Evolutionary conservation across 345 rosid species (phyloP).

Genomic region (Alliaria petiolata): DNA sequence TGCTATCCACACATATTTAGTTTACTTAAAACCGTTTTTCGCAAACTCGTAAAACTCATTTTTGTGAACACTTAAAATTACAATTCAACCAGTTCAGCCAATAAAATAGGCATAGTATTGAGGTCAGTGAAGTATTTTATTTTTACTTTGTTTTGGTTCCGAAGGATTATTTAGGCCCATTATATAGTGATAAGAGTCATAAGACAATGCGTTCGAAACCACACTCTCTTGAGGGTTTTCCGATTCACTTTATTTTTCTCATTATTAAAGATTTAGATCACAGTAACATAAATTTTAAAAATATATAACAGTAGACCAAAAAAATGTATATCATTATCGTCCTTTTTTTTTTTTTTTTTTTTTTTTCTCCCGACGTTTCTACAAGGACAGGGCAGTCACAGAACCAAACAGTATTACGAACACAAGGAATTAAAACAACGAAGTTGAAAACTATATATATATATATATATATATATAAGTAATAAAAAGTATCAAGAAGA

Average conservation of each 20-base stretch:
- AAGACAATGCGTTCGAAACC: background rate
- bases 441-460: slow-evolving; percentile 5
- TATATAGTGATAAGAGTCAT: no score
- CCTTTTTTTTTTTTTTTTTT: no score
- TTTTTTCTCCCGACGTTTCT: background rate
- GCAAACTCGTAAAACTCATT: no score
- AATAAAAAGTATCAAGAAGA: background rate
- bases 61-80: no score
- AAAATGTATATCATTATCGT: background rate
- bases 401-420: background rate
- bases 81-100: no score
- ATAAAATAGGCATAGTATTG: no score
- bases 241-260: background rate
- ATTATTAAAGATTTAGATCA: background rate
- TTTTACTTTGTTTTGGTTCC: no score
- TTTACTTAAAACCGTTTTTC: no score
- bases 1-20: no score
- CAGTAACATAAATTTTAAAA: background rate
- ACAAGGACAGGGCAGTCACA: background rate
- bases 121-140: no score
- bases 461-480: background rate
- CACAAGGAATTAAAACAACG: background rate
- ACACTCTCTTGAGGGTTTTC: background rate
- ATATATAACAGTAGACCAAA: background rate
- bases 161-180: no score